Conservation (phyloP, 768 basidiomycete genomes). For the Pholiota conissans region DNA sequence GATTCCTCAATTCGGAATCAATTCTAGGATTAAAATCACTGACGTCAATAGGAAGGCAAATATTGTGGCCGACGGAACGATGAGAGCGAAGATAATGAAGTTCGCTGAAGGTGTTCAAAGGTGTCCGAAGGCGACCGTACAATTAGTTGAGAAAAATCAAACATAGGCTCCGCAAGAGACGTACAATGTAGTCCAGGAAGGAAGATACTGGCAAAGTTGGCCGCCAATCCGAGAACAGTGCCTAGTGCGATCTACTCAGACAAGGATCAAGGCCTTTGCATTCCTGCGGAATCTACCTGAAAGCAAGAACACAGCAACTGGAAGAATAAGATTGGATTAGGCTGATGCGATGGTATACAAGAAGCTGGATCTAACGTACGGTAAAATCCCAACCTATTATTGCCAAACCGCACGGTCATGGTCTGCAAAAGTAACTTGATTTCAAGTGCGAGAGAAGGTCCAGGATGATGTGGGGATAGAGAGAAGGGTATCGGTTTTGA, state of each 20-base stretch:
- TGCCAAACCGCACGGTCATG: slow-evolving; percentile 66
- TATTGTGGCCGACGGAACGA: slow-evolving; percentile 67
- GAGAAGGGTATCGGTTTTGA: slow-evolving; percentile 8
- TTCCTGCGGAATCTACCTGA: slow-evolving; percentile 33
- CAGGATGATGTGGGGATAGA: background rate
- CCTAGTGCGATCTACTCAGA: slow-evolving; percentile 23
- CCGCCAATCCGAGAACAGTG: slow-evolving; percentile 66
- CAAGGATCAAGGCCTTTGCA: background rate
- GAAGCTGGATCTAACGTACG: slow-evolving; percentile 30
- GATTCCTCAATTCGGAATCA: background rate
- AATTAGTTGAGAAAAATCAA: background rate
- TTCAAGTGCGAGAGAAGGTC: background rate
- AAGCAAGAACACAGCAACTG: slow-evolving; percentile 45
- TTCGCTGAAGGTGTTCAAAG: slow-evolving; percentile 48
- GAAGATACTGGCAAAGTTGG: slow-evolving; percentile 67
- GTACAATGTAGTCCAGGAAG: slow-evolving; percentile 64
- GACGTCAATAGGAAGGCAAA: slow-evolving; percentile 61
- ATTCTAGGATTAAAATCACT: slow-evolving; percentile 18
- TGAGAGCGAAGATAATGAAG: slow-evolving; percentile 68
- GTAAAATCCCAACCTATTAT: slow-evolving; percentile 53
- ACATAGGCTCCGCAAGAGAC: slow-evolving; percentile 21
- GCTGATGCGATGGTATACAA: slow-evolving; percentile 4
- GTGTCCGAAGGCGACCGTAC: no score
- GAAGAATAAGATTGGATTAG: slow-evolving; percentile 3
- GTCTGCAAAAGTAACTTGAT: slow-evolving; percentile 1